Conservation (phyloP, 768 basidiomycete genomes). For the Ephemerocybe angulata region DNA sequence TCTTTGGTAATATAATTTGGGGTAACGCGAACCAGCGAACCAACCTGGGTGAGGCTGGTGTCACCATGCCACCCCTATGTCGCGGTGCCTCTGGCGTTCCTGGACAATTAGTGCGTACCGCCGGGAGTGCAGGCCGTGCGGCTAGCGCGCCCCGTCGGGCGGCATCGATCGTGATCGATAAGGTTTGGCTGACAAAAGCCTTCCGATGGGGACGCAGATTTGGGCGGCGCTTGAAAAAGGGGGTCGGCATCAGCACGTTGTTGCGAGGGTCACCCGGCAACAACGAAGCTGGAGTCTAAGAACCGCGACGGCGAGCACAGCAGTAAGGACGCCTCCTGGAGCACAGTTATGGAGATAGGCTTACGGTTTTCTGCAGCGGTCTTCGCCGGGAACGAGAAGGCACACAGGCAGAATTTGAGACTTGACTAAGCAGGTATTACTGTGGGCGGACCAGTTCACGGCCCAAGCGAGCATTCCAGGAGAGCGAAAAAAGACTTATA, state of each 20-base stretch:
- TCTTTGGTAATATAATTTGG: too few species aligned
- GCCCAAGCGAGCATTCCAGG: conserved; percentile 5
- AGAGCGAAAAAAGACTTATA: conserved; percentile 34
- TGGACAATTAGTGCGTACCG: not conserved
- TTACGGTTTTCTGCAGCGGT: not conserved
- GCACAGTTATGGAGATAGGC: not conserved
- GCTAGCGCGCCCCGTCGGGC: too few species aligned
- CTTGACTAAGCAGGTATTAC: conserved; percentile 42
- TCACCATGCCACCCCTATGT: too few species aligned
- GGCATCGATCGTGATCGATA: not conserved
- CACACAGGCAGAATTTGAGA: conserved; percentile 15
- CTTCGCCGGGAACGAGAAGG: conserved; percentile 10
- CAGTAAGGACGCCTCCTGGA: conserved; percentile 5
- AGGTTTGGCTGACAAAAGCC: not conserved
- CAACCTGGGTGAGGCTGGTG: too few species aligned
- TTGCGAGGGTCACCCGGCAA: conserved; percentile 6
- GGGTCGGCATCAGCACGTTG: conserved; percentile 27
- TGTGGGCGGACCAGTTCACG: conserved; percentile 27
- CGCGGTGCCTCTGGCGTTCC: too few species aligned
- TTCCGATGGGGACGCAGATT: conserved; percentile 16
- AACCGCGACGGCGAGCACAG: conserved; percentile 8
- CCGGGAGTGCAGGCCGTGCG: too few species aligned
- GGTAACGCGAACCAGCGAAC: too few species aligned
- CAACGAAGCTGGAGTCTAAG: conserved; percentile 12
- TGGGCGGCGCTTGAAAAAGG: conserved; percentile 31